Evolutionary conservation across 345 rosid species (phyloP), one percentile per base, ranked within the genome.

Genomic region (Geranium brycei): DNA sequence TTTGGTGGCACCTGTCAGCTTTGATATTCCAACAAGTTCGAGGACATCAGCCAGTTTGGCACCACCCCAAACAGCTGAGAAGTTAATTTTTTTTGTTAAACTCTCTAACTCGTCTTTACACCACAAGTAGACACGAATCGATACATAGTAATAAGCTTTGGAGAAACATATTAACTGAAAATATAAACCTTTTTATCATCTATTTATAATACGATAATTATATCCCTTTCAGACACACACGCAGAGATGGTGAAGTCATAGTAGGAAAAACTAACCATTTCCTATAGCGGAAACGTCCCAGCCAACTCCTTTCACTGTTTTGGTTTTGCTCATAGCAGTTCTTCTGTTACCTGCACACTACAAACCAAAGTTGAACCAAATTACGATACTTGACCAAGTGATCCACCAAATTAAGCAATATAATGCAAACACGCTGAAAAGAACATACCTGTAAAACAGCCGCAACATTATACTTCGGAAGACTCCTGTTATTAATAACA

Each of bases 311-410:
- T 73, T 88, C 41, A 93, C 99, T 57, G 72, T 80, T 71, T 68
- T 80, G 68, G 78, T 75, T 62, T 88, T 78, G 82, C 97, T 93
- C 99, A 93, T 93, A 65, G 99, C 95, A 41, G 97, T 93, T 73
- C 99, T 86, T 75, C 99, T 79, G 76, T 93, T 93, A 67, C 97
- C 99, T 17, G 99, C 99, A 79, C 99, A 93, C 99, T 93, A 76
- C 23, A 61, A 57, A 35, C 41, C 53, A 10, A 11, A 47, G 10
- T 13, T 3, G 15, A 7, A 47, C 13, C 53, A 40, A 15, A 62
- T 62, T 53, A 18, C 0, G 1, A 17, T 55, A 18, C 65, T 38
- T 16, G 65, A 31, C 65, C 47, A 62, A 62, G 12, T 35, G 51
- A 30, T 11, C 57, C 28, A 4, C 4, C 16, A 41, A 55, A 35